Conservation (phyloP, 2,329 filamentous ascomycete genomes). For the Ceratocystis harringtonii region DNA sequence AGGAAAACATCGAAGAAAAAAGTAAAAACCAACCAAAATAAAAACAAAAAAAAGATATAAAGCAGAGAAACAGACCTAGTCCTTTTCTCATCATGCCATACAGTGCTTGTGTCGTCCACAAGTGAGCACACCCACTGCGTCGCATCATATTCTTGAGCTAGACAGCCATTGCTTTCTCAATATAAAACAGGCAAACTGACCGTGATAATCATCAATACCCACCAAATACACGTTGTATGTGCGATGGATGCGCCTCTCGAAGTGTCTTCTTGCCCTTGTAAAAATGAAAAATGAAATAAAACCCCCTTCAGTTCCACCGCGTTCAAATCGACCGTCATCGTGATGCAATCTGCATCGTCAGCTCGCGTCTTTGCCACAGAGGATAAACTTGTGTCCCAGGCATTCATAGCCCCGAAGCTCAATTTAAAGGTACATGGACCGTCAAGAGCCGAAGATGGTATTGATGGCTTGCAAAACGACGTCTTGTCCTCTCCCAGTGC, state of each 20-base stretch:
- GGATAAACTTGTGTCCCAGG: neutral
- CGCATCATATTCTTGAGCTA: neutral
- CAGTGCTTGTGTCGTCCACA: neutral
- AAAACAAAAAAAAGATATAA: slow-evolving; percentile 15
- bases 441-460: neutral
- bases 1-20: slow-evolving; percentile 1
- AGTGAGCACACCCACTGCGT: slow-evolving; percentile 3
- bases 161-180: neutral
- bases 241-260: neutral
- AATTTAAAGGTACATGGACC: too few relatives aligned
- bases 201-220: slow-evolving; percentile 1
- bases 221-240: neutral
- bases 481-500: neutral
- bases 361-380: neutral
- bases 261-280: neutral
- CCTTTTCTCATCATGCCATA: neutral
- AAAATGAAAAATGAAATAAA: neutral
- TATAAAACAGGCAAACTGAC: neutral
- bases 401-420: too few relatives aligned
- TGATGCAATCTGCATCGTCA: neutral
- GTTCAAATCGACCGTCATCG: neutral
- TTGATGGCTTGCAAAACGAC: neutral
- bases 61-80: slow-evolving; percentile 4
- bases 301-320: neutral
- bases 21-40: slow-evolving; percentile 4